phyloP scores from a whole-genome alignment of 169 alveolate genomes.

The Plasmodium ovale region DNA sequence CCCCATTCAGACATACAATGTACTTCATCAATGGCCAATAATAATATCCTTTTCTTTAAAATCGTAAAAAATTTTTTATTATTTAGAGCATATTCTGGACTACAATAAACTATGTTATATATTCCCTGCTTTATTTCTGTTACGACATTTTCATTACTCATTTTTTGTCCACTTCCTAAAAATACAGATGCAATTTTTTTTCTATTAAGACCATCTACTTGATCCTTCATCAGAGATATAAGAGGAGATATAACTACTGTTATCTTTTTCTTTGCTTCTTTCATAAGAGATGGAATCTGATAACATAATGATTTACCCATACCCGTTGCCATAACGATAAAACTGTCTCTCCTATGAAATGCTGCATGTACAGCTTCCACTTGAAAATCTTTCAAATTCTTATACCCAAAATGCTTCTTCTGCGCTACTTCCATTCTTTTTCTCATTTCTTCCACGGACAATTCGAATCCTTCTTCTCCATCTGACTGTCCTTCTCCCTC shows the following conservation, averaged over 20 bases:
- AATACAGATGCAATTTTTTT: constrained; percentile 80
- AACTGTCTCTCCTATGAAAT: constrained; percentile 91
- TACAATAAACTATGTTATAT: constrained; percentile 48
- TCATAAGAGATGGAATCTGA: constrained; percentile 94
- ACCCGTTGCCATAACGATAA: constrained; percentile 99
- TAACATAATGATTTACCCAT: constrained; percentile 96
- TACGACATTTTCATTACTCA: constrained; percentile 50
- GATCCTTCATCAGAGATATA: constrained; percentile 94
- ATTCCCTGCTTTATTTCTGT: constrained; percentile 35
- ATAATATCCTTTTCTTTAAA: constrained; percentile 84
- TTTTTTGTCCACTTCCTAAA: constrained; percentile 78
- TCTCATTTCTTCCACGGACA: constrained; percentile 39
- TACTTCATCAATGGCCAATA: constrained; percentile 99
- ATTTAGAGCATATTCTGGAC: constrained; percentile 73
- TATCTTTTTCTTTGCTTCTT: constrained; percentile 84
- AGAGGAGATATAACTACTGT: constrained; percentile 95
- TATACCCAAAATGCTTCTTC: constrained; percentile 63
- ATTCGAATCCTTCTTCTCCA: neutral
- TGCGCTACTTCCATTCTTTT: constrained; percentile 62
- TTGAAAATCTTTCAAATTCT: constrained; percentile 82
- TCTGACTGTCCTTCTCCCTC: no score
- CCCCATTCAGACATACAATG: constrained; percentile 99
- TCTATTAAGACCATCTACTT: constrained; percentile 88
- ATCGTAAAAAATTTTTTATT: constrained; percentile 13
- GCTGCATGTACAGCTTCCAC: constrained; percentile 94